Base-by-base conservation (phyloP, 139 green algal species). In the Astrephomene gubernaculifera region DNA sequence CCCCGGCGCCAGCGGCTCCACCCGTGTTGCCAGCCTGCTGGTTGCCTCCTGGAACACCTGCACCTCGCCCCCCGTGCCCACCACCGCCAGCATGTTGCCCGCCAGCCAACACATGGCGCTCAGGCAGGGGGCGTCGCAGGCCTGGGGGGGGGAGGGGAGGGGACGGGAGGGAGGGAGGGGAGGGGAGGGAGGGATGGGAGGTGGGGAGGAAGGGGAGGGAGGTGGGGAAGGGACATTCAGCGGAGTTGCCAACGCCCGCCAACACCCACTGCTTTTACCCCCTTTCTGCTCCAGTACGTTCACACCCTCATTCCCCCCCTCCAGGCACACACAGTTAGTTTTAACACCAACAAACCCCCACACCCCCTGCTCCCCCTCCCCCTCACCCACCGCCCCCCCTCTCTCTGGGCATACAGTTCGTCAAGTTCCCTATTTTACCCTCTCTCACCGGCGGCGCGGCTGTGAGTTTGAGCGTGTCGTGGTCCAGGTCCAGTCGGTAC, bases 61-160 rank as follows among this genome's bases (percentile, higher is more conserved):
- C 36, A 88, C 72, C 83, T 79, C 61, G 14, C 83, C 83, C 4
- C 72, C 83, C 25, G 60, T 65, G 21, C 72, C 79, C 72, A 79
- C 45, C n/a, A 39, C 64, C 27, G 83, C 83, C 81, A 90, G 43
- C 71, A 90, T 53, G 73, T 87, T 87, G 44, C 87, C 87, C 31
- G 82, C 60, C n/a, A 90, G 67, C 87, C 87, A 90, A 22, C 61
- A 33, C 14, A 86, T 39, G 73, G 65, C 24, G 0, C 70, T 87
- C 45, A 83, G 71, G 14, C 60, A 57, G 39, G 43, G 43, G 27
- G 39, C 3, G 6, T 82, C 75, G 57, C 75, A 82, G 29, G 38
- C 14, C 75, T 82, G 75, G 8, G 2, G 74, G 36, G 35, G 33
- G 0, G 9, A 2, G 6, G 25, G 71, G 9, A 36, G 8, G 44